Percentiles rank a stretch among this genome's conserved stretches.
phyloP scores from a whole-genome alignment of 2,329 filamentous ascomycete species.

The Colletotrichum nymphaeae region DNA sequence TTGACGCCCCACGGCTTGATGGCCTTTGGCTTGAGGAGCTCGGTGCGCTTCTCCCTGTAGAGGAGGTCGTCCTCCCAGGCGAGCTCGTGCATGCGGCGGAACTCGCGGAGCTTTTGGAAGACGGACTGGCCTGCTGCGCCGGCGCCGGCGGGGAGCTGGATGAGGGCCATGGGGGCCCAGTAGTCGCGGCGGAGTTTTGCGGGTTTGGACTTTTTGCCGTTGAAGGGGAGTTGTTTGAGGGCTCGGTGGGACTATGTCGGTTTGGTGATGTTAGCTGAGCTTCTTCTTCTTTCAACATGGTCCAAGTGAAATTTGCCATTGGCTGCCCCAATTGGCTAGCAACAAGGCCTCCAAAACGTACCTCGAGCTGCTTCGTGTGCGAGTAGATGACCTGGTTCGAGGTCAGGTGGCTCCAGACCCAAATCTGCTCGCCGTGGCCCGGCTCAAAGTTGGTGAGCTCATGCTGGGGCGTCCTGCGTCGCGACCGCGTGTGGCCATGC shows the following conservation, averaged over 20 bases:
- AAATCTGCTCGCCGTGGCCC: slow-evolving; percentile 68
- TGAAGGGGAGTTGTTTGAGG: slow-evolving; percentile 70
- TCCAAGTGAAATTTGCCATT: too few relatives aligned
- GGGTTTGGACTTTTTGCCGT: slow-evolving; percentile 75
- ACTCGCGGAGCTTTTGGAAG: slow-evolving; percentile 73
- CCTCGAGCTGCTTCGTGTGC: slow-evolving; percentile 57
- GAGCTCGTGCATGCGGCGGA: slow-evolving; percentile 71
- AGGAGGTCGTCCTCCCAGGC: slow-evolving; percentile 64
- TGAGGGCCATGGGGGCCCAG: slow-evolving; percentile 71
- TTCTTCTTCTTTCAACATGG: not conserved
- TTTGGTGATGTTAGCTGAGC: slow-evolving; percentile 6
- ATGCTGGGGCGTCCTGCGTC: slow-evolving; percentile 37
- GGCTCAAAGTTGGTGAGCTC: slow-evolving; percentile 42
- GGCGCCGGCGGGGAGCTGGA: slow-evolving; percentile 65
- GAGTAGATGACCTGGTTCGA: slow-evolving; percentile 66
- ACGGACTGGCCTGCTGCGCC: slow-evolving; percentile 67
- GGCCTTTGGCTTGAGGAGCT: not conserved
- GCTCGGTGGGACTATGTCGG: slow-evolving; percentile 53
- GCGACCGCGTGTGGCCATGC: slow-evolving; percentile 44
- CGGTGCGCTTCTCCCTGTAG: slow-evolving; percentile 43
- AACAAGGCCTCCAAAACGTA: slow-evolving; percentile 43
- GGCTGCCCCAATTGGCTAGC: not conserved
- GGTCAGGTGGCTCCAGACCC: slow-evolving; percentile 63
- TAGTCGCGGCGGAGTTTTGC: slow-evolving; percentile 74
- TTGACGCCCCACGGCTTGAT: not conserved